Evolutionary conservation across 768 basidiomycete genomes (phyloP), one percentile per base, ranked within the genome.

Genomic region (Tylopilus cervinicoccineus): DNA sequence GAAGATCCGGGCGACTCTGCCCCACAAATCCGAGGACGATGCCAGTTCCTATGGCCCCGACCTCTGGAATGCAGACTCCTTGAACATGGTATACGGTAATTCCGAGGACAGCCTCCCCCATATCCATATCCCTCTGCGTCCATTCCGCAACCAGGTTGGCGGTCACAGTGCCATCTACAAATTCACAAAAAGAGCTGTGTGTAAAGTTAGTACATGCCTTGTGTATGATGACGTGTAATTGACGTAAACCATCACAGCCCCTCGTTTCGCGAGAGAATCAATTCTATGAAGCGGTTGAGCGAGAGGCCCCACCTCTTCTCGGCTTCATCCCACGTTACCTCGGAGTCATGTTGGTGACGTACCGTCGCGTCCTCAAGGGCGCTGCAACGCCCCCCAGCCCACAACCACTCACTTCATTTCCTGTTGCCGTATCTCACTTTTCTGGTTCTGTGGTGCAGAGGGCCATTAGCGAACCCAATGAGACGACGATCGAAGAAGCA

Each of bases 101-200:
- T 71, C 79, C 12, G 74, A 83, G 50, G 82, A 81, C 45, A 76
- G 76, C 51, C 70, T 91, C 37, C 89, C 88, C 2, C 90, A 93
- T 50, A 93, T 99, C 2, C 90, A 93, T 50, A 93, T 99, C 40
- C 95, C 94, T 28, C 73, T 99, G 8, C 83, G 88, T 40, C 96
- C 96, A 6, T 99, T 97, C 70, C 84, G 90, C 41, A 96, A 99
- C 59, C 94, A 98, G 70, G 96, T 99, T 26, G 96, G 96, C 34
- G 96, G 96, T 4, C 96, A 99, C 65, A 91, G 82, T 55, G 88
- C 92, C 48, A 96, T 99, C 59, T 98, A 98, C 71, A 93, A 94
- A 63, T 98, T 99, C 57, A 97, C 94, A 4, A 92, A 92, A 61
- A 80, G 93, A 55, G 95, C 96, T 8, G 93, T 99, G 14, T 99